Percentiles rank a stretch among this genome's conserved stretches.
Evolutionary conservation across 306 rosid species (phyloP).

Genomic region (Vicia villosa): DNA sequence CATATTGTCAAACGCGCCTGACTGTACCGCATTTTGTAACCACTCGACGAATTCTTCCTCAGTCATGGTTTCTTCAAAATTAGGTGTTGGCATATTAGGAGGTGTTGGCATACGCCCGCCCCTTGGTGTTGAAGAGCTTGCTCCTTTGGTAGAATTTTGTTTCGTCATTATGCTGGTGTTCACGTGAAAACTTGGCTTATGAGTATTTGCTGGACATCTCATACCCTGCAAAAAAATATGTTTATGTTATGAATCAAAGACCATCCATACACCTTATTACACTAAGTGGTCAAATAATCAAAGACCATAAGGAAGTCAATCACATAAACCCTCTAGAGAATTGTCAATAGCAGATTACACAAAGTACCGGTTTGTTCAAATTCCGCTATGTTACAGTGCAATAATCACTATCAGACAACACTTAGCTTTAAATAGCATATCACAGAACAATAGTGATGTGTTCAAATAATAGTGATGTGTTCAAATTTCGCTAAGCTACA

Average conservation of each 20-base stretch:
- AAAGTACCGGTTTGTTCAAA: no score
- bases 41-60: conserved; percentile 94
- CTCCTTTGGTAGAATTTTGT: conserved; percentile 65
- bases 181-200: conserved; percentile 94
- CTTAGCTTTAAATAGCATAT: no score
- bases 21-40: conserved; percentile 80
- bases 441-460: no score
- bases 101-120: conserved; percentile 62
- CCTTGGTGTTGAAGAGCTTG: conserved; percentile 80
- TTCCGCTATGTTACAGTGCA: no score
- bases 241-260: conserved; percentile 28
- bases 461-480: no score
- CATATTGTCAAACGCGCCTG: conserved; percentile 69
- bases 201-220: conserved; percentile 93
- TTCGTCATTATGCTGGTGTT: conserved; percentile 81
- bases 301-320: no score
- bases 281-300: no score
- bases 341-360: no score
- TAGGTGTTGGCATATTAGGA: conserved; percentile 64
- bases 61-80: conserved; percentile 75
- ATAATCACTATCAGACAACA: no score
- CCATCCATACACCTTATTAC: no score
- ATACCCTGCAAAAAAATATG: conserved; percentile 70
- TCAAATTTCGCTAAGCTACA: no score
- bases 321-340: no score